Conservation (phyloP, 139 green algal genomes). For the Chlorella ohadii region DNA sequence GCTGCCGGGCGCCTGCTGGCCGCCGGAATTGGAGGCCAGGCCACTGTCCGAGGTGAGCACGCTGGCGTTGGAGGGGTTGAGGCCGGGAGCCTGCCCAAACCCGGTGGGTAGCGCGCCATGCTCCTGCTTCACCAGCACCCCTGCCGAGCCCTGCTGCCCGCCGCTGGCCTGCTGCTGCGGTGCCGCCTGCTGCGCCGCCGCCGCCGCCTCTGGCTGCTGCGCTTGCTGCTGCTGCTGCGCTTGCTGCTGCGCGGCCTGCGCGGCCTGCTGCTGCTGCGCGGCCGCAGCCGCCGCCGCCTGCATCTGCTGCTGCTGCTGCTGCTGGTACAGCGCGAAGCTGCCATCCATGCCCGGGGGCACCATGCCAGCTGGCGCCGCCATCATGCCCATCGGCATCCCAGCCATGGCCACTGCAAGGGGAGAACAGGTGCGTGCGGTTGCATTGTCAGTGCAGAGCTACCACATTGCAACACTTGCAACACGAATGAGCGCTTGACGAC, state of each 20-base stretch:
- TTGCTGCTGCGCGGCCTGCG: neutral
- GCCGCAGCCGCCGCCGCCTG: neutral
- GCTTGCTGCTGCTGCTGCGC: conserved; percentile 6
- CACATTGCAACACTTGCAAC: no score
- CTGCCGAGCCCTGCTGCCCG: neutral
- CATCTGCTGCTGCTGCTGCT: conserved; percentile 16
- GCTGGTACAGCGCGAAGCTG: conserved; percentile 5
- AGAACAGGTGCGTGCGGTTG: neutral
- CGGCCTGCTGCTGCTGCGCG: neutral
- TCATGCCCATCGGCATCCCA: conserved; percentile 31
- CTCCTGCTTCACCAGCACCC: conserved; percentile 6
- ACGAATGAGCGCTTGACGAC: no score
- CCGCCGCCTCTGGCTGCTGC: neutral
- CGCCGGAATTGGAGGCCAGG: neutral
- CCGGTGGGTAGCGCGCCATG: neutral
- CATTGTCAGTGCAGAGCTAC: no score
- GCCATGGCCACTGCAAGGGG: conserved; percentile 7
- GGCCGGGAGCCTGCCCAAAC: neutral
- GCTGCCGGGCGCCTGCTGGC: neutral
- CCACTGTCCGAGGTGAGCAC: conserved; percentile 11
- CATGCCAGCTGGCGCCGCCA: neutral
- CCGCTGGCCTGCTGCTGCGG: conserved; percentile 8
- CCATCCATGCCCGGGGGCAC: neutral
- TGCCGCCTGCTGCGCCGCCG: neutral
- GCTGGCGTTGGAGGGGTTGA: neutral